Evolutionary conservation across 2,329 filamentous ascomycete species (phyloP).

Genomic region (Raffaelea ambrosiae): DNA sequence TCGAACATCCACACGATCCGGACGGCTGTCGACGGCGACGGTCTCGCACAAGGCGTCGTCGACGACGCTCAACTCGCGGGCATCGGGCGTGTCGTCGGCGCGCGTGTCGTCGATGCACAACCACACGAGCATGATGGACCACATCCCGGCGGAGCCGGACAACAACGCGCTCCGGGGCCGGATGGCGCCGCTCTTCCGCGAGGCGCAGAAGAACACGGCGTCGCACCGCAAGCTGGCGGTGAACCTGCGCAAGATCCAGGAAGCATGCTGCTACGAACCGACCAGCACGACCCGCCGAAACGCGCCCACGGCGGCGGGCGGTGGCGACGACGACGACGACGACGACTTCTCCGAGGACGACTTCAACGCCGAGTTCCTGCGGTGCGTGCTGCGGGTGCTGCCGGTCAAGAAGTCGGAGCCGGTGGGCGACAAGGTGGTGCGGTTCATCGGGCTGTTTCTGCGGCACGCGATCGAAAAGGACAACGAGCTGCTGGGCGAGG

Average conservation of each 20-base stretch:
- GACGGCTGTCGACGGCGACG: slow-evolving; percentile 29
- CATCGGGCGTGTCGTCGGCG: slow-evolving; percentile 36
- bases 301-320: too few species aligned
- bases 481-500: slow-evolving; percentile 56
- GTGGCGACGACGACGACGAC: slow-evolving; percentile 40
- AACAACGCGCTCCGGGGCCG: slow-evolving; percentile 64
- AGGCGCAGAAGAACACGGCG: slow-evolving; percentile 82
- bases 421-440: slow-evolving; percentile 75
- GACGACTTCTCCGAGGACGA: slow-evolving; percentile 69
- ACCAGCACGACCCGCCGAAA: slow-evolving; percentile 22
- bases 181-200: slow-evolving; percentile 64
- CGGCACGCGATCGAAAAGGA: slow-evolving; percentile 64
- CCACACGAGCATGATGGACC: slow-evolving; percentile 14
- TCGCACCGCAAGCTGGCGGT: slow-evolving; percentile 86
- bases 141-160: slow-evolving; percentile 63
- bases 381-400: slow-evolving; percentile 75
- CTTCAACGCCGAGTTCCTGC: slow-evolving; percentile 78
- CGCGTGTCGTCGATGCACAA: slow-evolving; percentile 35
- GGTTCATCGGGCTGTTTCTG: slow-evolving; percentile 83
- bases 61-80: slow-evolving; percentile 27
- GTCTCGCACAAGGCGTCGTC: slow-evolving; percentile 30
- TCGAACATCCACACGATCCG: slow-evolving; percentile 36
- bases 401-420: slow-evolving; percentile 85
- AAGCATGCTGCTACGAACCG: slow-evolving; percentile 65
- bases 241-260: slow-evolving; percentile 82